Conservation (phyloP, 306 rosid genomes). For the Vachellia pachyceras region DNA sequence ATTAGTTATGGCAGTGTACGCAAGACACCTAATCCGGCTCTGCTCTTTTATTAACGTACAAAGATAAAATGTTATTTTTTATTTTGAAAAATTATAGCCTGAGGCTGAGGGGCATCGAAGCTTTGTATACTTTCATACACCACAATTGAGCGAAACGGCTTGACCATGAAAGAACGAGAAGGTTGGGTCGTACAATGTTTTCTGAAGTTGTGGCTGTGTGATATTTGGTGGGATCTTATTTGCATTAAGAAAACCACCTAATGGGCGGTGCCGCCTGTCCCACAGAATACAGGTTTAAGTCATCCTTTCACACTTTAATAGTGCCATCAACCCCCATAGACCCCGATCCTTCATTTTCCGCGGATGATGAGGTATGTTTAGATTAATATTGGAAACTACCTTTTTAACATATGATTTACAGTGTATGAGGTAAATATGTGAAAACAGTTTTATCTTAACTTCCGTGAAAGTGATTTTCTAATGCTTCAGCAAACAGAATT, state of each 20-base stretch:
- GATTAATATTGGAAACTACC: too few species aligned
- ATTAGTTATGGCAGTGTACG: neutral
- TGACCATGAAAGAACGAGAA: too few species aligned
- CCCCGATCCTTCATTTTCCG: too few species aligned
- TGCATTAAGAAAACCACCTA: neutral
- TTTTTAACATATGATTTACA: too few species aligned
- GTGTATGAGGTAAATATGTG: too few species aligned
- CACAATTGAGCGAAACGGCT: neutral
- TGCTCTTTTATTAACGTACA: neutral
- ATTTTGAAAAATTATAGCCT: too few species aligned
- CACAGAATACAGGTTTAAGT: neutral
- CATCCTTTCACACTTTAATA: neutral
- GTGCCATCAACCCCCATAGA: neutral
- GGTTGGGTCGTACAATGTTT: neutral
- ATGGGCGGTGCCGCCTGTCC: neutral
- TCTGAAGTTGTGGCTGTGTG: neutral
- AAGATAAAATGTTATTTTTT: neutral
- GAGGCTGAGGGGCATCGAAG: neutral
- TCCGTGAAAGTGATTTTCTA: too few species aligned
- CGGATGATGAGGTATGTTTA: too few species aligned
- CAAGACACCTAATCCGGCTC: neutral
- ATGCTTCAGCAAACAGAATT: too few species aligned
- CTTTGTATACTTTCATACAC: too few species aligned
- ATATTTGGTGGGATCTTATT: neutral
- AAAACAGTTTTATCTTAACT: too few species aligned